Conservation (phyloP, 139 green algal species). For the Eudorina sp. region DNA sequence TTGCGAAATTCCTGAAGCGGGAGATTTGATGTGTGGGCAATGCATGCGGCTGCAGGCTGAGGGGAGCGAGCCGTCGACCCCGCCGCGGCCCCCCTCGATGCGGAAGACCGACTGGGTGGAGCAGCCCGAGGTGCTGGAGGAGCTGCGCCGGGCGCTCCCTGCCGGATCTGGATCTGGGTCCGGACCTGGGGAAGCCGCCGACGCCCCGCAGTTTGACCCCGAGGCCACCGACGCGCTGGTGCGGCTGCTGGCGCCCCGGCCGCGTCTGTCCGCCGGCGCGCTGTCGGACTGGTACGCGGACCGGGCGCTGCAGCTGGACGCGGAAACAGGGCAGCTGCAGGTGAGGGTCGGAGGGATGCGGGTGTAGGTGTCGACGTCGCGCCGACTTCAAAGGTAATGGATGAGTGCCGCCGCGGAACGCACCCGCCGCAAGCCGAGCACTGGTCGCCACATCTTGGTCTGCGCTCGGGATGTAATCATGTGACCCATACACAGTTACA, state of each 20-base stretch:
- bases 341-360: too few relatives aligned
- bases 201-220: not conserved
- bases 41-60: not conserved
- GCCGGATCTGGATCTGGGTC: not conserved
- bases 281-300: conserved; percentile 40
- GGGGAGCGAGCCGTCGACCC: not conserved
- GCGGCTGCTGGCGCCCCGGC: not conserved
- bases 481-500: too few relatives aligned
- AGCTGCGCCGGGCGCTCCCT: not conserved
- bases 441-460: too few relatives aligned
- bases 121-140: not conserved
- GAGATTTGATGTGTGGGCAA: too few relatives aligned
- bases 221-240: conserved; percentile 22
- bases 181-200: not conserved
- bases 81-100: not conserved
- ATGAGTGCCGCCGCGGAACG: too few relatives aligned
- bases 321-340: conserved; percentile 24
- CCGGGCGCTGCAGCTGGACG: conserved; percentile 48
- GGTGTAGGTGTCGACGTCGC: too few relatives aligned
- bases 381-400: too few relatives aligned
- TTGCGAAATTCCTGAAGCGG: too few relatives aligned
- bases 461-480: too few relatives aligned
- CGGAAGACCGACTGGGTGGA: conserved; percentile 31
- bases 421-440: too few relatives aligned
- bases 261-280: not conserved